Base-by-base conservation (phyloP, 2,329 filamentous ascomycete genomes). In the Pseudomassariella vexata region DNA sequence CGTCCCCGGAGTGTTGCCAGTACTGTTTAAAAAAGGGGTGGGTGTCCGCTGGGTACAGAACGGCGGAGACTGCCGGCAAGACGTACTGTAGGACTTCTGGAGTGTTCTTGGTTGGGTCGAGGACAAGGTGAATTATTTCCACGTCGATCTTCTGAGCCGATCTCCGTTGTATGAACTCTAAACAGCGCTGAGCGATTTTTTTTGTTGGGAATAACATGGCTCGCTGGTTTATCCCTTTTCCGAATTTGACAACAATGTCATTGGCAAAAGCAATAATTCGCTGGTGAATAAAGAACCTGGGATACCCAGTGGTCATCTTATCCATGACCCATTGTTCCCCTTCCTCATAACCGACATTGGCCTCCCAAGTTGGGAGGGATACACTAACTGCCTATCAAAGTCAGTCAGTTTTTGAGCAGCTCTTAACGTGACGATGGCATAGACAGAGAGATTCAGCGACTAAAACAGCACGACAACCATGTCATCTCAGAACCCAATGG, bases 1-100 rank as follows among this genome's bases (percentile, higher is more conserved):
- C 92, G 40, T 95, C 89, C 14, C 92, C 92, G 1, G 85, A 84
- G 57, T 98, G 92, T 56, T 96, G 92, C 92, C 92, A 98, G 50
- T 94, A 95, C 49, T 88, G 76, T 57, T 95, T 96, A n/a, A 87
- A 85, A 37, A 84, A 59, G 5, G 76, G 62, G 47, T 82, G 89
- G 12, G 77, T 62, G 9, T 79, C 73, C 27, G 72, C 65, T 1
- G 80, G 76, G 46, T 82, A 87, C 24, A 96, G 53, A 3, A 95
- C 79, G 16, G 79, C 79, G 2, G 74, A 83, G 15, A 89, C 63
- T 8, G 70, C 66, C 0, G 82, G 79, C 3, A 64, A 62, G 18
- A 83, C 57, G 22, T 68, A 64, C 27, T 57, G 61, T n/a, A 80
- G 65, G 20, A 68, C 61, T 5, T 69, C 59, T 2, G 73, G 63